These are phyloP conservation scores for Hypholoma fasciculare DNA, from an alignment of 768 basidiomycete genomes.

Conservation along the genomic window DNA sequence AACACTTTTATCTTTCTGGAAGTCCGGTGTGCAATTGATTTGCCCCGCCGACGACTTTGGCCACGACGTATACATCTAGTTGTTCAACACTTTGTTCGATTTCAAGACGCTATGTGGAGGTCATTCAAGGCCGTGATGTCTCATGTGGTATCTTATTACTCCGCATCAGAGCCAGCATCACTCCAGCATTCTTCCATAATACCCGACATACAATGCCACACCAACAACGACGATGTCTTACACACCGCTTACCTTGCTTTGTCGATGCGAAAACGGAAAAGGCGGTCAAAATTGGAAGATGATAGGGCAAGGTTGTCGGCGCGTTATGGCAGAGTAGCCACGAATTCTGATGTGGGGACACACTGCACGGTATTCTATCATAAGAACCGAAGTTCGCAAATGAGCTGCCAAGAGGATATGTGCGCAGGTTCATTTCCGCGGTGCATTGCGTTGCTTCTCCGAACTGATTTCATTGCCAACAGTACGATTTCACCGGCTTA, in stretches of 20 bases:
- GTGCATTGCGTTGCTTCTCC: not conserved
- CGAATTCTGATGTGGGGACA: not conserved
- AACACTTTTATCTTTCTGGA: not conserved
- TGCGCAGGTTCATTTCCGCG: not conserved
- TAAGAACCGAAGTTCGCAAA: not conserved
- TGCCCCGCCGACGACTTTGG: not conserved
- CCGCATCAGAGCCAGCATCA: not conserved
- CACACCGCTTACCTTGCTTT: not conserved
- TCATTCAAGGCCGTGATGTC: conserved; percentile 6
- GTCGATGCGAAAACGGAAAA: not conserved
- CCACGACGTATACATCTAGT: not conserved
- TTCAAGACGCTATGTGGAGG: not conserved
- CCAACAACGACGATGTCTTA: conserved; percentile 3
- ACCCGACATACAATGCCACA: conserved; percentile 9
- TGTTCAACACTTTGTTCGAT: not conserved
- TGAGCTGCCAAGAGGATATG: not conserved
- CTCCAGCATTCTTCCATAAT: not conserved
- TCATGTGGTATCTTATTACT: conserved; percentile 1
- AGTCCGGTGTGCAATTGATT: conserved; percentile 13
- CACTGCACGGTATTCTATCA: not conserved
- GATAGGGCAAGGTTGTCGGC: not conserved
- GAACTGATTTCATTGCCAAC: not conserved
- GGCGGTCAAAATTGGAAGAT: not conserved
- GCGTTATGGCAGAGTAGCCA: not conserved
- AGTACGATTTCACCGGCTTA: conserved; percentile 1